Evolutionary conservation across 257 asterid species (phyloP).

Genomic region (Solanum phureja): DNA sequence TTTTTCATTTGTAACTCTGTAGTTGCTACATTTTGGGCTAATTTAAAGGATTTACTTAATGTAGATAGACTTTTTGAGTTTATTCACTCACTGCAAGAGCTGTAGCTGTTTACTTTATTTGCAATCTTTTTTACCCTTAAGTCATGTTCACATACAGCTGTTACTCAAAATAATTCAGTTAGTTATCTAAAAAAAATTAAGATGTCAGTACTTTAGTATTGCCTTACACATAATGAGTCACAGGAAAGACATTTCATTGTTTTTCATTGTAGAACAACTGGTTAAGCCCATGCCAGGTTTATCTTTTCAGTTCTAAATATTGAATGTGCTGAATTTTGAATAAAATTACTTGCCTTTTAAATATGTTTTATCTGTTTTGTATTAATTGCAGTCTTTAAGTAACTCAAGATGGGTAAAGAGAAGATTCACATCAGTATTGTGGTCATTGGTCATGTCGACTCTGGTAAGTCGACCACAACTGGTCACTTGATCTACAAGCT

Average conservation of each 20-base stretch:
- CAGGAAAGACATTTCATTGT: not conserved
- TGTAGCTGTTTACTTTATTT: not conserved
- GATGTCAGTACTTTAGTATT: not conserved
- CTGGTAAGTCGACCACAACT: constrained; percentile 40
- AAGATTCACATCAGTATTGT: constrained; percentile 39
- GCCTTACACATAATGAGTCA: not conserved
- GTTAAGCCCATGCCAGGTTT: not conserved
- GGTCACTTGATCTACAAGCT: constrained; percentile 69
- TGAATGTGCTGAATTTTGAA: not conserved
- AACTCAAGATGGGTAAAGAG: constrained; percentile 20
- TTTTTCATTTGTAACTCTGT: not conserved
- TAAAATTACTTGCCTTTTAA: not conserved
- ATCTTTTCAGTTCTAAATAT: not conserved
- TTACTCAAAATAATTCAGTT: not conserved
- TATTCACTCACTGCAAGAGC: not conserved
- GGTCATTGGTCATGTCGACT: constrained; percentile 46
- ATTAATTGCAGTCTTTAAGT: not conserved
- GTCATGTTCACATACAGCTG: not conserved
- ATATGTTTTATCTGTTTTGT: not conserved
- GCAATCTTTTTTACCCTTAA: not conserved
- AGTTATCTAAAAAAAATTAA: not conserved
- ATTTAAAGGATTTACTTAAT: not conserved
- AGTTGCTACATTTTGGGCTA: not conserved
- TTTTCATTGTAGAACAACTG: not conserved
- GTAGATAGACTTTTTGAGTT: not conserved